Evolutionary conservation across 2,329 filamentous ascomycete species (phyloP), one percentile per base, ranked within the genome.

Genomic region (Parascedosporium putredinis): DNA sequence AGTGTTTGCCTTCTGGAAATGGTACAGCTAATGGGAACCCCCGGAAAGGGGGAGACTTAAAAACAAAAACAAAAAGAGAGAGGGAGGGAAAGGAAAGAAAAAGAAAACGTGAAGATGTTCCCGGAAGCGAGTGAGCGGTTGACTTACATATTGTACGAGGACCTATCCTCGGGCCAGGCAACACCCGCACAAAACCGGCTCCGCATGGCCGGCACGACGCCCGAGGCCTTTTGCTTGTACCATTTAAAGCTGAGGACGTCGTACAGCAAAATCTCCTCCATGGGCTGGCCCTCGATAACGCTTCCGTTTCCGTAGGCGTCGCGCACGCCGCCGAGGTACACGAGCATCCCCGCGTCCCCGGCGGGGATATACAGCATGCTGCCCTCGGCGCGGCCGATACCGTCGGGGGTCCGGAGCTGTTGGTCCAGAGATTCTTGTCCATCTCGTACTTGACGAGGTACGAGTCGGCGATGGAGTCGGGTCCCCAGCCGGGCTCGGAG

Each of bases 141-240:
- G 5, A 63, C 75, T 61, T 57, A 82, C 75, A 84, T 78, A 55
- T 84, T 83, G 57, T 82, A 83, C 6, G 76, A 81, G 12, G 78
- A 79, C 50, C 72, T 67, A 55, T 83, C 80, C 7, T 69, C 57
- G 0, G 79, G 71, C 71, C 78, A 82, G 2, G 75, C 75, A 12
- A 71, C 75, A 45, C 78, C 80, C 2, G 77, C 77, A 58, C 80
- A 84, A 53, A 83, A 83, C 24, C 75, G 72, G 23, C 78, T 68
- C 9, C 80, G 68, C 52, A 72, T 64, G 12, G 62, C 62, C 2
- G 80, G 80, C 1, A 76, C 59, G 24, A 70, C 59, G 1, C 80
- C 80, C 0, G 66, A 68, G 0, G 80, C 76, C 7, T 65, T 72
- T 57, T 84, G 79, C 8, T 63, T 69, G 52, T 81, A 83, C 79